phyloP scores from a whole-genome alignment of 2,329 filamentous ascomycete species.

The Blastomyces gilchristii region DNA sequence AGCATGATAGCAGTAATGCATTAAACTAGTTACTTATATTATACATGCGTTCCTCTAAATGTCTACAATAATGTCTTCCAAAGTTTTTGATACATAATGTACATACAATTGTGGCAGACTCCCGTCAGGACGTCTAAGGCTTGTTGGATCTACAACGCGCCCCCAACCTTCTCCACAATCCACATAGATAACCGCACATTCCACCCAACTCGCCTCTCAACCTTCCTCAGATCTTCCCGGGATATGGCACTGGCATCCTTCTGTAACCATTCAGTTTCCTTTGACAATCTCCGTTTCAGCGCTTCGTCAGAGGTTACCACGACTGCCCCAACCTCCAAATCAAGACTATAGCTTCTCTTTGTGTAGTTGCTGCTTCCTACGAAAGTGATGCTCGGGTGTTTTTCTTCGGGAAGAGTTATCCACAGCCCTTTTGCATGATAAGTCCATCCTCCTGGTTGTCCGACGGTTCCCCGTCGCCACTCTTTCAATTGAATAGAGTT shows the following conservation, averaged over 20 bases:
- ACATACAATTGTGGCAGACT: background rate
- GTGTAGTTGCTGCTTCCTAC: constrained; percentile 95
- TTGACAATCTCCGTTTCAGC: constrained; percentile 60
- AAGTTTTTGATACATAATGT: background rate
- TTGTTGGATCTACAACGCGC: constrained; percentile 56
- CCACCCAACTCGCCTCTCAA: constrained; percentile 73
- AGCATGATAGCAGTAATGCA: background rate
- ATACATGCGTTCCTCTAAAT: background rate
- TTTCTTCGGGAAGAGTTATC: constrained; percentile 55
- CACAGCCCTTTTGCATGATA: constrained; percentile 97
- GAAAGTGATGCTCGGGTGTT: constrained; percentile 64
- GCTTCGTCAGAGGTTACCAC: constrained; percentile 69
- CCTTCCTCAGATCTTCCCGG: constrained; percentile 66
- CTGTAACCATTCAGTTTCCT: constrained; percentile 72
- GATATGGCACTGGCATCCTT: constrained; percentile 59
- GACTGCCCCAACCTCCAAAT: constrained; percentile 79
- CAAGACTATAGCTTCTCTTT: constrained; percentile 80
- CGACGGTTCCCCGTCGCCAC: constrained; percentile 75
- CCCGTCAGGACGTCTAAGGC: background rate
- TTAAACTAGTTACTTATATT: background rate
- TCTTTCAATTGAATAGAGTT: constrained; percentile 65
- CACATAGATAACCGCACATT: constrained; percentile 86
- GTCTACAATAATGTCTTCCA: background rate
- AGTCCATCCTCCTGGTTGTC: constrained; percentile 78
- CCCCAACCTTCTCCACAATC: constrained; percentile 77